A percentile compares a stretch with the other conserved stretches of the same genome.
Evolutionary conservation across 2,329 filamentous ascomycete genomes (phyloP).

Genomic region (Cercospora nicotianae): DNA sequence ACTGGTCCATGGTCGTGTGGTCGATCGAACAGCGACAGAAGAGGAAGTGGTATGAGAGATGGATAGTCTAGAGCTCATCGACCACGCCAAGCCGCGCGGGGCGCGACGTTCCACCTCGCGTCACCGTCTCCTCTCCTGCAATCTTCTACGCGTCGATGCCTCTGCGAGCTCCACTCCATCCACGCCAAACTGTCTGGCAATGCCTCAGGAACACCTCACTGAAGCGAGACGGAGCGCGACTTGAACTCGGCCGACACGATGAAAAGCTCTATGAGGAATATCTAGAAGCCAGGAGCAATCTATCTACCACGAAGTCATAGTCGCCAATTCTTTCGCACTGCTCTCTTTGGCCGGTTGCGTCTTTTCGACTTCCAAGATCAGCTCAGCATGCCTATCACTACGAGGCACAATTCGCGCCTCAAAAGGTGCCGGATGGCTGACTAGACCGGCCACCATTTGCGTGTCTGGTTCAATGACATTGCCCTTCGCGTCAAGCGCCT

Average conservation of each 20-base stretch:
- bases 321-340: constrained; percentile 19
- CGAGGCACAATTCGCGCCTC: constrained; percentile 17
- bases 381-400: constrained; percentile 11
- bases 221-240: neutral
- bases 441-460: constrained; percentile 20
- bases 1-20: constrained; percentile 67
- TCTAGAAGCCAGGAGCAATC: neutral
- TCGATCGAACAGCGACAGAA: neutral
- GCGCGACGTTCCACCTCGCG: neutral
- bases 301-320: constrained; percentile 7
- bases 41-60: neutral
- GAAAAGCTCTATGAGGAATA: neutral
- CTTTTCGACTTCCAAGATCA: constrained; percentile 21
- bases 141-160: neutral
- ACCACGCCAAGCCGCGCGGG: neutral
- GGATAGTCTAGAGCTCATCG: neutral
- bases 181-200: neutral
- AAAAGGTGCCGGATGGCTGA: constrained; percentile 24
- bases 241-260: neutral
- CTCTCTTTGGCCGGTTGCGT: constrained; percentile 18
- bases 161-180: neutral
- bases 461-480: constrained; percentile 8
- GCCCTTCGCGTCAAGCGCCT: constrained; percentile 16
- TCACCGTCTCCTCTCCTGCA: neutral
- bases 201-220: neutral